phyloP scores from a whole-genome alignment of 2,329 filamentous ascomycete species.

The Epichloe festucae region DNA sequence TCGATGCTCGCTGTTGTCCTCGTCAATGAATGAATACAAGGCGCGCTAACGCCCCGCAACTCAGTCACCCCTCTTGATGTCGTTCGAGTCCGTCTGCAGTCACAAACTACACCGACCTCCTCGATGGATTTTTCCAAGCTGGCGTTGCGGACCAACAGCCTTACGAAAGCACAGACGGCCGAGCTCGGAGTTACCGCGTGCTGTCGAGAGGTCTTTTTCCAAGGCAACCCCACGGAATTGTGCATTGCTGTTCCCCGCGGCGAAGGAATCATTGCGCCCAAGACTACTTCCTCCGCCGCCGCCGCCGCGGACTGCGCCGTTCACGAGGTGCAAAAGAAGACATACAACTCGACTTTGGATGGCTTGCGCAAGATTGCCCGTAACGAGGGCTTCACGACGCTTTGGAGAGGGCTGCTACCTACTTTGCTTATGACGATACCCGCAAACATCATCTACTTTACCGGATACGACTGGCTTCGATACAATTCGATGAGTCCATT shows the following conservation, averaged over 20 bases:
- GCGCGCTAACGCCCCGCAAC: not conserved
- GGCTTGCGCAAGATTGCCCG: slow-evolving; percentile 87
- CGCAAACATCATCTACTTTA: slow-evolving; percentile 96
- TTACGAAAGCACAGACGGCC: slow-evolving; percentile 57
- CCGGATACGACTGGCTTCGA: slow-evolving; percentile 91
- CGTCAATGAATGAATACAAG: too few species aligned
- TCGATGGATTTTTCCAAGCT: slow-evolving; percentile 42
- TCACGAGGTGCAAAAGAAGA: slow-evolving; percentile 71
- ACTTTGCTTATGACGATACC: slow-evolving; percentile 90
- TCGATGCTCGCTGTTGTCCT: not conserved
- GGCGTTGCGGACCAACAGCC: slow-evolving; percentile 40
- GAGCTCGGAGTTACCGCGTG: slow-evolving; percentile 88
- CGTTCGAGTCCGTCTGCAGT: slow-evolving; percentile 86
- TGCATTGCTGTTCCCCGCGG: slow-evolving; percentile 60
- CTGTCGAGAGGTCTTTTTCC: slow-evolving; percentile 94
- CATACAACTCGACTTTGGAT: slow-evolving; percentile 83
- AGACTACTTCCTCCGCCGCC: slow-evolving; percentile 30
- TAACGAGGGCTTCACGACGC: slow-evolving; percentile 72
- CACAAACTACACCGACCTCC: slow-evolving; percentile 47
- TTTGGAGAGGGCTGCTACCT: slow-evolving; percentile 91
- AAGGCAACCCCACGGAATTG: slow-evolving; percentile 69
- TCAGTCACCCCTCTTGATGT: slow-evolving; percentile 91
- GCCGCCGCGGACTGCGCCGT: slow-evolving; percentile 65
- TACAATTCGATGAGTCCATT: slow-evolving; percentile 63
- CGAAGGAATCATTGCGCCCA: slow-evolving; percentile 24